These are phyloP conservation scores for Endocalyx cinctus DNA, from an alignment of 2,329 filamentous ascomycete genomes.

Conservation along the genomic window DNA sequence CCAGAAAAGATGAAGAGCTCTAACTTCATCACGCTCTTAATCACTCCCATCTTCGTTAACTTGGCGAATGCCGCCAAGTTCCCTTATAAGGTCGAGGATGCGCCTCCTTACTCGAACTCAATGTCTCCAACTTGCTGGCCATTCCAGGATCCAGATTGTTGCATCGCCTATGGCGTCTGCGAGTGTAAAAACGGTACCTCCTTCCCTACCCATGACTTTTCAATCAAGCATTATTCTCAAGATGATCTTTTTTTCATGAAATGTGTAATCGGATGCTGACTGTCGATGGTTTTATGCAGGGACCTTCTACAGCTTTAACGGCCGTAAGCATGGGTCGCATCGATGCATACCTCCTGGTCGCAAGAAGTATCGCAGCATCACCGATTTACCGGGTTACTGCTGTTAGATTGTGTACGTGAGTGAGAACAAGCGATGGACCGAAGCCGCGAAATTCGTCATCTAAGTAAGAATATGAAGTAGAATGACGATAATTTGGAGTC, in stretches of 20 bases:
- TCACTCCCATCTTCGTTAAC: slow-evolving; percentile 16
- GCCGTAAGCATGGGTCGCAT: slow-evolving; percentile 5
- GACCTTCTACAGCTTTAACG: slow-evolving; percentile 17
- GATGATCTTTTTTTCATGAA: too few species aligned
- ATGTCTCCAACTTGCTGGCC: slow-evolving; percentile 12
- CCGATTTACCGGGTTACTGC: slow-evolving; percentile 16
- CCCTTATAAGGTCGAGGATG: too few species aligned
- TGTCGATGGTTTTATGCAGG: slow-evolving; percentile 10
- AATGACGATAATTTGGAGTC: too few species aligned
- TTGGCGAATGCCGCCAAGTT: slow-evolving; percentile 6
- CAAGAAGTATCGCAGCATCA: slow-evolving; percentile 11
- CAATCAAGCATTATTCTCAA: too few species aligned
- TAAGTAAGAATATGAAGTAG: too few species aligned
- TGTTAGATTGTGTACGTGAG: slow-evolving; percentile 1
- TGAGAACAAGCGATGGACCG: not conserved
- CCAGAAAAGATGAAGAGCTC: too few species aligned
- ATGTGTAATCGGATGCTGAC: too few species aligned
- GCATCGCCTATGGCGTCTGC: slow-evolving; percentile 14
- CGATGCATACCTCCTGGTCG: slow-evolving; percentile 15
- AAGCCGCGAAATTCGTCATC: not conserved
- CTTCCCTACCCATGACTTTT: too few species aligned
- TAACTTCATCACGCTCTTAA: too few species aligned
- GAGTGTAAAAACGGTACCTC: slow-evolving; percentile 15
- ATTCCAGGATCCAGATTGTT: slow-evolving; percentile 20
- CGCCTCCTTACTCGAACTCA: not conserved